These are phyloP conservation scores for Purpureocillium lavendulum DNA, from an alignment of 2,329 filamentous ascomycete genomes.

Conservation along the genomic window DNA sequence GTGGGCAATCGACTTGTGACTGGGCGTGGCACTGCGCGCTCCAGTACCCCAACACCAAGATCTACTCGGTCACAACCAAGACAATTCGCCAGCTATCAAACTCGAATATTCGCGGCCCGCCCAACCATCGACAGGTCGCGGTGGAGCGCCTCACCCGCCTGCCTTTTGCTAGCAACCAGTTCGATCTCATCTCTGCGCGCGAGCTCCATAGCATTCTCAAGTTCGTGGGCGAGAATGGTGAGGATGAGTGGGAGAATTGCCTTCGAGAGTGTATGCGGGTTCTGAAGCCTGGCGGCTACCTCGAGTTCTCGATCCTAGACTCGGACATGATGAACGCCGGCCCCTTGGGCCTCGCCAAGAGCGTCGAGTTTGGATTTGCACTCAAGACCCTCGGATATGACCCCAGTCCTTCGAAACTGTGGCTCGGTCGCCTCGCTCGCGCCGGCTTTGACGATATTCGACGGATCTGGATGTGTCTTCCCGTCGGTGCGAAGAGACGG, in stretches of 20 bases:
- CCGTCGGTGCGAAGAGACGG: conserved; percentile 54
- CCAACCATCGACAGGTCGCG: conserved; percentile 77
- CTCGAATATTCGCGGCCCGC: conserved; percentile 69
- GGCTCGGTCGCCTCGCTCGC: conserved; percentile 63
- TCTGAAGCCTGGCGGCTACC: conserved; percentile 83
- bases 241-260: conserved; percentile 83
- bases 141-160: conserved; percentile 71
- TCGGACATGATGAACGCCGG: conserved; percentile 84
- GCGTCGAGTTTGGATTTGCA: conserved; percentile 85
- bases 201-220: conserved; percentile 82
- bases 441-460: conserved; percentile 75
- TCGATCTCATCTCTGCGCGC: conserved; percentile 85
- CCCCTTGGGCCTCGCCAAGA: conserved; percentile 68
- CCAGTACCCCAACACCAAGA: conserved; percentile 74
- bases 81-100: conserved; percentile 61
- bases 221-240: conserved; percentile 54
- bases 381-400: conserved; percentile 89
- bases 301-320: conserved; percentile 87
- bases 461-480: conserved; percentile 82
- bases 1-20: conserved; percentile 75
- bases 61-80: conserved; percentile 81
- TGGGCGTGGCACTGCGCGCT: conserved; percentile 94
- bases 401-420: conserved; percentile 71
- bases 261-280: conserved; percentile 82
- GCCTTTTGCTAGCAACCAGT: conserved; percentile 78